phyloP scores from a whole-genome alignment of 768 basidiomycete species.

The Mrakia gelida region DNA sequence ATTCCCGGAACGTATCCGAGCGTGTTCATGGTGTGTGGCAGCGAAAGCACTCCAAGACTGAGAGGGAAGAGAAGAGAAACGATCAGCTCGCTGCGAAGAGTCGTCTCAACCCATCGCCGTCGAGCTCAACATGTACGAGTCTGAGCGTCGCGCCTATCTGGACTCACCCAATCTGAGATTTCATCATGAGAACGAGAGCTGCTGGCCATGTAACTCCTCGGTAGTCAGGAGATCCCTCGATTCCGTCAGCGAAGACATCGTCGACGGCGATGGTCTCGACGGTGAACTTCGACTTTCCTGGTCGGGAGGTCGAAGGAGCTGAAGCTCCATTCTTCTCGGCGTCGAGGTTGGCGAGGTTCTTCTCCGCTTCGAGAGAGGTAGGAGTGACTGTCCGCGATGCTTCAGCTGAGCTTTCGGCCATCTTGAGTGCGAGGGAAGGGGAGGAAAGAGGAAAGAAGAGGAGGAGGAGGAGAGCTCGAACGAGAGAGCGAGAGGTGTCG shows the following conservation, averaged over 20 bases:
- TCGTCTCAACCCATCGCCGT: background rate
- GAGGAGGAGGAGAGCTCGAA: background rate
- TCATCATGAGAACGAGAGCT: constrained; percentile 17
- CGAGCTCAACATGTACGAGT: background rate
- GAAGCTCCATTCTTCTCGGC: background rate
- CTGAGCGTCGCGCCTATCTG: background rate
- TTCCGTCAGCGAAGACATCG: background rate
- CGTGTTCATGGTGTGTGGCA: background rate
- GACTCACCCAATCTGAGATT: constrained; percentile 27
- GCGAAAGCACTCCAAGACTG: constrained; percentile 2
- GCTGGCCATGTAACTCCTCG: constrained; percentile 15
- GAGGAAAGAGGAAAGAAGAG: background rate
- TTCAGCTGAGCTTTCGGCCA: background rate
- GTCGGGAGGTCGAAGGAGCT: background rate
- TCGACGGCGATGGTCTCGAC: background rate
- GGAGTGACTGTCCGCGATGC: background rate
- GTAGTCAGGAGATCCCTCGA: constrained; percentile 25
- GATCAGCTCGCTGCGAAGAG: background rate
- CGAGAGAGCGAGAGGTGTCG: background rate
- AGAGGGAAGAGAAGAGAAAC: background rate
- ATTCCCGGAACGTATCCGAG: constrained; percentile 11
- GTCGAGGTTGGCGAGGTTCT: background rate
- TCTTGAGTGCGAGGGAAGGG: background rate
- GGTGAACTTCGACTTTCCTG: background rate
- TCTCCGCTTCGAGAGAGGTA: background rate